Conservation (phyloP, 352 stramenopile genomes). For the Hyaloperonospora brassicae region DNA sequence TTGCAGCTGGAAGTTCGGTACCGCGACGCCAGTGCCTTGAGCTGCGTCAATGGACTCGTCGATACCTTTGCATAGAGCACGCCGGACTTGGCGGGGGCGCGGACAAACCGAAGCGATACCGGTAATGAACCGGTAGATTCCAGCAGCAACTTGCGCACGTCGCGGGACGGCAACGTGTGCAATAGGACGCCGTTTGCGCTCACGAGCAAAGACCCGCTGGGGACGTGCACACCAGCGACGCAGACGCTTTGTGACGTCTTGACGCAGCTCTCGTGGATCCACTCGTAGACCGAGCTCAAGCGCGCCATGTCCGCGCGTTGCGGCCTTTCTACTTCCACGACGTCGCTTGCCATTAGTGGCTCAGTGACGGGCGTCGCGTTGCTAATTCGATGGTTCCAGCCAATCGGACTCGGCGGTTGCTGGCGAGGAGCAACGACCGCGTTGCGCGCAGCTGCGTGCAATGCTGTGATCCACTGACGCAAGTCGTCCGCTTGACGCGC, state of each 20-base stretch:
- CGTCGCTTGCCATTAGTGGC: slow-evolving; percentile 18
- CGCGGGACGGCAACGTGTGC: slow-evolving; percentile 42
- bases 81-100: slow-evolving; percentile 37
- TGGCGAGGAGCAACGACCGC: slow-evolving; percentile 1
- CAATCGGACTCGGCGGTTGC: slow-evolving; percentile 7
- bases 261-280: slow-evolving; percentile 43
- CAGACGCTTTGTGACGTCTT: slow-evolving; percentile 39
- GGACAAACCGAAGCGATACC: slow-evolving; percentile 41
- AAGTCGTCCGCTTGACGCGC: slow-evolving; percentile 41
- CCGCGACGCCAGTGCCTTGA: slow-evolving; percentile 51
- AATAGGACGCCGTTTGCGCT: slow-evolving; percentile 53
- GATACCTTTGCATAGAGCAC: slow-evolving; percentile 47
- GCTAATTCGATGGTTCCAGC: slow-evolving; percentile 11
- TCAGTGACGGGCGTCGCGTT: slow-evolving; percentile 7
- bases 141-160: slow-evolving; percentile 40
- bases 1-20: slow-evolving; percentile 27
- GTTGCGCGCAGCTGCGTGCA: slow-evolving; percentile 21
- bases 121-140: slow-evolving; percentile 26
- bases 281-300: slow-evolving; percentile 42
- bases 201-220: slow-evolving; percentile 49
- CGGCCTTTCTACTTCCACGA: slow-evolving; percentile 26
- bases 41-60: slow-evolving; percentile 42
- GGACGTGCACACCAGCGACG: slow-evolving; percentile 25
- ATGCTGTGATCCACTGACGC: slow-evolving; percentile 36
- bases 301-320: slow-evolving; percentile 33